Evolutionary conservation across 2,329 filamentous ascomycete species (phyloP).

Genomic region (Trichoderma harzianum): DNA sequence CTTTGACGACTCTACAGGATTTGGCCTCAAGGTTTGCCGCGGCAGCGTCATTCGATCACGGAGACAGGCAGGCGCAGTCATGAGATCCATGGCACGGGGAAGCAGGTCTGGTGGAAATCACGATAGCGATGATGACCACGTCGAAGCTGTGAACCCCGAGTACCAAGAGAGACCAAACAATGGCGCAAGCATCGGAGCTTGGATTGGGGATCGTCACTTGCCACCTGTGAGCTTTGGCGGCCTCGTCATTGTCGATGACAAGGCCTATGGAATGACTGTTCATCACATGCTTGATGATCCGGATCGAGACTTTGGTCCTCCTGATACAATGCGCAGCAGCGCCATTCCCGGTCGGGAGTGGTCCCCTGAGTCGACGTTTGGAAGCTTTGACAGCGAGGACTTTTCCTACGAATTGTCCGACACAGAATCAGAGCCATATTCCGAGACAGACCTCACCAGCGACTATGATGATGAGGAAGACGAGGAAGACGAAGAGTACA

Average conservation of each 20-base stretch:
- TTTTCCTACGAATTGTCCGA: constrained; percentile 61
- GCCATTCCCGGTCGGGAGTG: constrained; percentile 39
- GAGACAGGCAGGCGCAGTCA: constrained; percentile 35
- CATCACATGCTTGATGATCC: constrained; percentile 90
- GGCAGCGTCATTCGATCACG: constrained; percentile 65
- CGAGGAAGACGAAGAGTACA: constrained; percentile 54
- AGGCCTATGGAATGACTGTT: constrained; percentile 90
- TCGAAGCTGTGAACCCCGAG: constrained; percentile 61
- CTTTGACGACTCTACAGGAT: constrained; percentile 61
- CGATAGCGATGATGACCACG: constrained; percentile 37
- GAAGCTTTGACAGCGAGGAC: constrained; percentile 50
- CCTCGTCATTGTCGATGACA: constrained; percentile 77
- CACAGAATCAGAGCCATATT: constrained; percentile 53
- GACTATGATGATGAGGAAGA: constrained; percentile 50
- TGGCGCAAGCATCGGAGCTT: constrained; percentile 90
- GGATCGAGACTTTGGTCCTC: constrained; percentile 41
- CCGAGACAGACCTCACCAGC: constrained; percentile 51
- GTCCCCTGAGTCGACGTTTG: constrained; percentile 41
- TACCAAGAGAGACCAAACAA: constrained; percentile 78
- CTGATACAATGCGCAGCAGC: constrained; percentile 37
- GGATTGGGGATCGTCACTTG: constrained; percentile 77
- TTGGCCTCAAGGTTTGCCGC: constrained; percentile 67
- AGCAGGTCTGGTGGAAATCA: background rate
- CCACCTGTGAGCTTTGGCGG: constrained; percentile 91
- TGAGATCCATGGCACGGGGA: constrained; percentile 31